These are phyloP conservation scores for Funneliformis mosseae DNA, from an alignment of 192 early-diverging fungal genomes.

Conservation along the genomic window DNA sequence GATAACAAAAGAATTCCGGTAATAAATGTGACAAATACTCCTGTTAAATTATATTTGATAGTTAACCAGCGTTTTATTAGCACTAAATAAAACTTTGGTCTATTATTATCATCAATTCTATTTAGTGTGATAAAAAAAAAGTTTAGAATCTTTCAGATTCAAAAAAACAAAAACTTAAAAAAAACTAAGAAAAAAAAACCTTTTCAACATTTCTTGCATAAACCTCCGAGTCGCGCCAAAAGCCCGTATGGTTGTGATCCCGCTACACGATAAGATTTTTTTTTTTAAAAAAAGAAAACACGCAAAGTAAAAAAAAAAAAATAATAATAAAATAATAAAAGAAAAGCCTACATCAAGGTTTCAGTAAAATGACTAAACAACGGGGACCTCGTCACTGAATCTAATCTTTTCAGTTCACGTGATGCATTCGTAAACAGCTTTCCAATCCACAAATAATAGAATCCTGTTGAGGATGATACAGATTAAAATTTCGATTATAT, in stretches of 20 bases:
- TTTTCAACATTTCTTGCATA: constrained; percentile 57
- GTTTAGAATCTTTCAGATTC: constrained; percentile 37
- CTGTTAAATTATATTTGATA: constrained; percentile 71
- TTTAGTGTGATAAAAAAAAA: not conserved
- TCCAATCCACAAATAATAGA: constrained; percentile 57
- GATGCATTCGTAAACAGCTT: constrained; percentile 73
- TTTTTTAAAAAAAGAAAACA: not conserved
- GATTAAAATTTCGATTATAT: no score
- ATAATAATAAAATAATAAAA: not conserved
- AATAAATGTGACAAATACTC: constrained; percentile 70
- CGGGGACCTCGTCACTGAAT: constrained; percentile 67
- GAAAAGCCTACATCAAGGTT: constrained; percentile 53
- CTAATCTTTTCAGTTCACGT: constrained; percentile 82
- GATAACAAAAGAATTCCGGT: constrained; percentile 57
- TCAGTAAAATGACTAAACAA: constrained; percentile 73
- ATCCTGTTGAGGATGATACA: not conserved
- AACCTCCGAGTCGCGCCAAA: constrained; percentile 74
- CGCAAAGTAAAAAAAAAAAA: not conserved
- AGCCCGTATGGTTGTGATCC: constrained; percentile 81
- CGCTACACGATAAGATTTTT: constrained; percentile 29
- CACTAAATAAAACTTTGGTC: constrained; percentile 80
- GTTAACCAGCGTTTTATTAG: constrained; percentile 81
- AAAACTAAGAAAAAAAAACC: not conserved
- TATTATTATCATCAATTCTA: constrained; percentile 67
- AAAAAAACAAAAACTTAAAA: not conserved